Conservation (phyloP, 129 eudicot genomes). For the Chrysanthemum makinoi region DNA sequence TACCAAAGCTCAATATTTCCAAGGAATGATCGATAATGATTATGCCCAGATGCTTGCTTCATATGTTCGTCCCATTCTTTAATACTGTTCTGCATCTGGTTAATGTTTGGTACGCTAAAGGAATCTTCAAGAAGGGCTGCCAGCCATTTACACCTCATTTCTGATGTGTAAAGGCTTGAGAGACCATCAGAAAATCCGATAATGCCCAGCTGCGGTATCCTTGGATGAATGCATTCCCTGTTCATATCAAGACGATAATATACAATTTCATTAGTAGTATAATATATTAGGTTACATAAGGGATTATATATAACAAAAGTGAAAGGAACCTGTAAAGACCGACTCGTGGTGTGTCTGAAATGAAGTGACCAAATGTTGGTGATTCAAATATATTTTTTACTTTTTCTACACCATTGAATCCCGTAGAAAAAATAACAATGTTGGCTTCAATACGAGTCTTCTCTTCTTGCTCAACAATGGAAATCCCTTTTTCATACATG, state of each 20-base stretch:
- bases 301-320: background rate
- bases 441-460: too few species aligned
- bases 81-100: constrained; percentile 62
- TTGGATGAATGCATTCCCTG: constrained; percentile 15
- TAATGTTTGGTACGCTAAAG: constrained; percentile 52
- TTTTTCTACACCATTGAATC: constrained; percentile 55
- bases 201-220: background rate
- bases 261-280: background rate
- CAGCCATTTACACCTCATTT: constrained; percentile 67
- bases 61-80: constrained; percentile 51
- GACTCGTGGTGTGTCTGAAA: constrained; percentile 37
- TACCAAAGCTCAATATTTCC: constrained; percentile 53
- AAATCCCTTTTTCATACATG: constrained; percentile 51
- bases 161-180: constrained; percentile 50
- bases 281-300: background rate
- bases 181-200: constrained; percentile 67
- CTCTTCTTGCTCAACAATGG: constrained; percentile 26
- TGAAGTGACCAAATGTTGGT: constrained; percentile 32
- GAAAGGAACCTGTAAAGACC: constrained; percentile 18
- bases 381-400: constrained; percentile 47
- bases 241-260: too few species aligned
- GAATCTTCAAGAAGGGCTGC: constrained; percentile 45
- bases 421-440: constrained; percentile 73
- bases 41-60: constrained; percentile 44
- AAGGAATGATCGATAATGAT: constrained; percentile 44